Percentiles rank a stretch among this genome's conserved stretches.
Evolutionary conservation across 805 yeast species (phyloP).

Genomic region (Candida succiphila): DNA sequence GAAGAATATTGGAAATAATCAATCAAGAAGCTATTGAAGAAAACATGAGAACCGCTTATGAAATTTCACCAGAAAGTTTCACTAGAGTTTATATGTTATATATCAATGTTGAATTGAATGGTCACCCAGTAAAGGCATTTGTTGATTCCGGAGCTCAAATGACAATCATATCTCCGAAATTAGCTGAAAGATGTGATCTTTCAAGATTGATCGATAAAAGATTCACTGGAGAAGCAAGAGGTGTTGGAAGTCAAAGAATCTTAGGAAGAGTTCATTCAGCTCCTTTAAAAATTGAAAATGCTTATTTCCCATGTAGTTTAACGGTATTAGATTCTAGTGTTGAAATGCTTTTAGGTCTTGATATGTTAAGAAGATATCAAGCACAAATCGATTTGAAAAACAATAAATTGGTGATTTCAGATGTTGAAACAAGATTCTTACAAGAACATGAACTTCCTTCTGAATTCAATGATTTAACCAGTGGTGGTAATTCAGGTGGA

Average conservation of each 20-base stretch:
- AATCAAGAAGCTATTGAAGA: conserved; percentile 70
- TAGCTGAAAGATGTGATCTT: conserved; percentile 68
- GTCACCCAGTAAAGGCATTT: conserved; percentile 77
- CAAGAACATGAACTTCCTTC: conserved; percentile 62
- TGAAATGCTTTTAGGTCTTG: conserved; percentile 80
- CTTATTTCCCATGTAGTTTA: conserved; percentile 56
- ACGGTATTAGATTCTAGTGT: conserved; percentile 62
- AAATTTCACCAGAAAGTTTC: conserved; percentile 85
- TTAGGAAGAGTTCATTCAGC: conserved; percentile 84
- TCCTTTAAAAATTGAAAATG: conserved; percentile 66
- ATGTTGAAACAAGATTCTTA: conserved; percentile 61
- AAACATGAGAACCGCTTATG: conserved; percentile 70
- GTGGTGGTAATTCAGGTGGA: background rate
- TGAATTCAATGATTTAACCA: conserved; percentile 2
- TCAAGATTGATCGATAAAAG: conserved; percentile 69
- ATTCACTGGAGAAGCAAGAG: conserved; percentile 74
- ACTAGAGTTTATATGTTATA: conserved; percentile 77
- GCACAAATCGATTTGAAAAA: conserved; percentile 67
- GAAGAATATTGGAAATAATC: conserved; percentile 54
- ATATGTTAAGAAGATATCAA: conserved; percentile 82
- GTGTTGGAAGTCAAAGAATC: conserved; percentile 78
- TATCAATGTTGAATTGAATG: conserved; percentile 69
- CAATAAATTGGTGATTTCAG: conserved; percentile 62
- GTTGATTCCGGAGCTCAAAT: conserved; percentile 95
- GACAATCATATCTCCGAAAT: conserved; percentile 69